These are phyloP conservation scores for Bipolaris zeicola DNA, from an alignment of 2,329 filamentous ascomycete genomes.

Conservation along the genomic window DNA sequence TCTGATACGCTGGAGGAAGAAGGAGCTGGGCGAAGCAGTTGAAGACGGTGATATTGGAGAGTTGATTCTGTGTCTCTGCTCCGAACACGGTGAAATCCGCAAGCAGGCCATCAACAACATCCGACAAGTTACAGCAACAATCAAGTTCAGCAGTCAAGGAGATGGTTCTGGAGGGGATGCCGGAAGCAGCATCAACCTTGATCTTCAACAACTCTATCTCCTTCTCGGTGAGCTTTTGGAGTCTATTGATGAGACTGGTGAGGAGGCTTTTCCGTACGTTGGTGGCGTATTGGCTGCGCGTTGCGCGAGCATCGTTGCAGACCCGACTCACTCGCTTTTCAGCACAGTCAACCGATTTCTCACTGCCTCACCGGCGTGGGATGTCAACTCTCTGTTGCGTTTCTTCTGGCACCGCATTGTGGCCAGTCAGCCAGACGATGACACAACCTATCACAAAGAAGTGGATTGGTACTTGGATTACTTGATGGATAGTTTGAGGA, in stretches of 20 bases:
- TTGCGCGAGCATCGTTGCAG: slow-evolving; percentile 70
- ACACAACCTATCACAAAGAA: slow-evolving; percentile 72
- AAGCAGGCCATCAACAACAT: slow-evolving; percentile 76
- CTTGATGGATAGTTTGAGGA: slow-evolving; percentile 70
- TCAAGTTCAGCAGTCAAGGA: slow-evolving; percentile 49
- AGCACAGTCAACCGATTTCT: slow-evolving; percentile 85
- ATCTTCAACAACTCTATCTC: slow-evolving; percentile 78
- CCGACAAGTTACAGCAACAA: slow-evolving; percentile 63
- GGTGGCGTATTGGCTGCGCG: slow-evolving; percentile 76
- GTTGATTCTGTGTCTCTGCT: slow-evolving; percentile 77
- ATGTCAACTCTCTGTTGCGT: slow-evolving; percentile 59
- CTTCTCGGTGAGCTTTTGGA: slow-evolving; percentile 81
- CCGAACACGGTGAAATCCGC: slow-evolving; percentile 74
- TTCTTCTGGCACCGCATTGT: slow-evolving; percentile 73
- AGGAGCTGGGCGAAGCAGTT: slow-evolving; percentile 77
- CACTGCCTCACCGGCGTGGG: slow-evolving; percentile 77
- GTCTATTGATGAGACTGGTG: slow-evolving; percentile 56
- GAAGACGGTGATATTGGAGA: slow-evolving; percentile 75
- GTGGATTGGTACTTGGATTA: slow-evolving; percentile 75
- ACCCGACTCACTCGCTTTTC: slow-evolving; percentile 83
- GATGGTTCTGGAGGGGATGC: slow-evolving; percentile 10
- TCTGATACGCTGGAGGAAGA: slow-evolving; percentile 70
- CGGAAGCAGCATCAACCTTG: slow-evolving; percentile 57
- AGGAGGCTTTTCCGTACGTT: slow-evolving; percentile 67
- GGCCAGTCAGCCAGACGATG: slow-evolving; percentile 74